Evolutionary conservation across 148 eudicot genomes (phyloP).

Genomic region (Rhododendron vialii): DNA sequence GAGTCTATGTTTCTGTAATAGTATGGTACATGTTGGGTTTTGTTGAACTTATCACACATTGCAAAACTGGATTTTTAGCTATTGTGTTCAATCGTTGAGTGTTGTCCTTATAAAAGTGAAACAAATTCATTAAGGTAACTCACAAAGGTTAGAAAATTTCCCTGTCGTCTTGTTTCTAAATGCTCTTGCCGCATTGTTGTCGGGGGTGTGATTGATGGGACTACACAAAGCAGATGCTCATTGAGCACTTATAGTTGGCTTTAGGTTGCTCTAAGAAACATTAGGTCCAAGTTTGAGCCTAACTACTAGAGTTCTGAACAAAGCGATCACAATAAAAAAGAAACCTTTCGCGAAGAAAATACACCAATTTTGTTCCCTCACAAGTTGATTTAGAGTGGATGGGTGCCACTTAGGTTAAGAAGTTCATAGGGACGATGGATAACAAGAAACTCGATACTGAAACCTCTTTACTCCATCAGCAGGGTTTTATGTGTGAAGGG

Average conservation of each 20-base stretch:
- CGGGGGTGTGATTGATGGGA: not conserved
- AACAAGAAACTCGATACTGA: not conserved
- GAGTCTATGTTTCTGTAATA: not conserved
- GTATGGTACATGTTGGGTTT: not conserved
- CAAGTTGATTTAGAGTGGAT: not conserved
- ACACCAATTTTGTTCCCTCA: not conserved
- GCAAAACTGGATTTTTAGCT: not conserved
- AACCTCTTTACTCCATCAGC: not conserved
- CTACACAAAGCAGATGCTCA: not conserved
- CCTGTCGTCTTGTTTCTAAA: not conserved
- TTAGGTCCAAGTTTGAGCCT: not conserved
- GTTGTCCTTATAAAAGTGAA: not conserved
- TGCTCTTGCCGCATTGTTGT: not conserved
- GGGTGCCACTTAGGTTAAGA: not conserved
- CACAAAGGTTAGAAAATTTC: not conserved
- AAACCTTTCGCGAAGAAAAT: not conserved
- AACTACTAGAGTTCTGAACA: not conserved
- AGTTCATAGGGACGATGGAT: not conserved
- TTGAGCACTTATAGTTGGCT: not conserved
- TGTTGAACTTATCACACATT: not conserved
- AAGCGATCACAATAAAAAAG: not conserved
- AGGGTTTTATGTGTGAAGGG: not conserved
- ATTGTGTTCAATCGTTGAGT: not conserved
- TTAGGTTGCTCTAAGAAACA: not conserved
- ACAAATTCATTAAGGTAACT: not conserved